Evolutionary conservation across 495 filamentous ascomycete species (phyloP), one percentile per base, ranked within the genome.

Genomic region (Tuber calosporum): DNA sequence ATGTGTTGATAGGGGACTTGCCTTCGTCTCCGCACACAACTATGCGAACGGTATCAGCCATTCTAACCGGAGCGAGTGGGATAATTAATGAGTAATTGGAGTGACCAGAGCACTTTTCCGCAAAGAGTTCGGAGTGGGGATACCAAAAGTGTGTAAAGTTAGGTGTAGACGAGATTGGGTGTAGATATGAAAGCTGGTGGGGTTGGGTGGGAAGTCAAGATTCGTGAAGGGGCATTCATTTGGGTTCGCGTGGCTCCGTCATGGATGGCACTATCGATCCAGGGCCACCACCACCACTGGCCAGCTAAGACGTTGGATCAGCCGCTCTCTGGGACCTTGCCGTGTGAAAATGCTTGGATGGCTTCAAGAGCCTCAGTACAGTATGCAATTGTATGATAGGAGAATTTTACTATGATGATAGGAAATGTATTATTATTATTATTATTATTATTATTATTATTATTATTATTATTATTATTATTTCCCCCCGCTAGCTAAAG

Each of bases 11-110:
- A 86, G 40, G 84, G 11, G 71, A 73, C n/a, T 22, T 67, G 74
- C 79, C 91, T 83, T 97, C 94, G 82, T 99, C 95, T 74, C 95
- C 95, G 86, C 94, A 97, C 67, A 99, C 91, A 80, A 93, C 96
- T 81, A 98, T 94, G 72, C 95, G 90, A 69, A 99, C 95, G 90
- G 84, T 75, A 77, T 75, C 69, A 36, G 74, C 58, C 74, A 76
- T 58, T 72, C 37, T 70, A 66, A 48, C n/a, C 26, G 37, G 58
- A 67, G 66, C 36, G 66, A 5, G 17, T 67, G 67, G 41, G 43
- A 42, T 20, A 22, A 42, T 34, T 69, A 20, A 68, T 30, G 36
- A 39, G 30, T 62, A 34, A 17, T 34, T 34, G 53, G 53, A 15
- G 53, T 26, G 13, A 26, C 53, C 4, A 34, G 26, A 15, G 15